A percentile compares a stretch with the other conserved stretches of the same genome.
Evolutionary conservation across 2,329 filamentous ascomycete species (phyloP).

Genomic region (Ceratocystis ficicola): DNA sequence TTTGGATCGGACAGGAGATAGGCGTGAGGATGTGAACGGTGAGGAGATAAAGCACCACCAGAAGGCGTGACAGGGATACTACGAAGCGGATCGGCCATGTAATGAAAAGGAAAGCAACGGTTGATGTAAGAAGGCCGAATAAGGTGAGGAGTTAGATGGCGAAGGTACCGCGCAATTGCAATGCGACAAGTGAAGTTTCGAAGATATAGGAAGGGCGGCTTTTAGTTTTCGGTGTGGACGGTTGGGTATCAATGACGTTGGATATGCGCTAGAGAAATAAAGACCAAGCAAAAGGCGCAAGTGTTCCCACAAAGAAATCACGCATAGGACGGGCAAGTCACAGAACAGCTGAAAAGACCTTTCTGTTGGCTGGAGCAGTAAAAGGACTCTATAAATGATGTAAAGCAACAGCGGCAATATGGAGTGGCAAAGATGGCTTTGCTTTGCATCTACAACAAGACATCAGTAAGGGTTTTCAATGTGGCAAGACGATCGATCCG

Average conservation of each 20-base stretch:
- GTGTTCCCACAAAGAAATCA: background rate
- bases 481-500: background rate
- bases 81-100: background rate
- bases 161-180: background rate
- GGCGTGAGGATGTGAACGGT: background rate
- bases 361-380: background rate
- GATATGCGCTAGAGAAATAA: constrained; percentile 15
- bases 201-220: background rate
- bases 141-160: background rate
- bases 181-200: background rate
- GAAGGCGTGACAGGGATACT: background rate
- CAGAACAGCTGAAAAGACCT: background rate
- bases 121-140: background rate
- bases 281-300: background rate
- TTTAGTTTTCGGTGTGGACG: background rate
- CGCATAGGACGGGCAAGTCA: background rate
- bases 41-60: background rate
- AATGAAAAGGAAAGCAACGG: background rate
- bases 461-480: background rate
- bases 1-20: constrained; percentile 10
- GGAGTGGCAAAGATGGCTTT: too few species aligned
- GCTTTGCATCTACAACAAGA: background rate
- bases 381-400: background rate
- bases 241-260: constrained; percentile 17
- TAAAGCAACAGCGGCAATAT: background rate